Evolutionary conservation across 2,329 filamentous ascomycete genomes (phyloP).

Genomic region (Incumbomyces lentus): DNA sequence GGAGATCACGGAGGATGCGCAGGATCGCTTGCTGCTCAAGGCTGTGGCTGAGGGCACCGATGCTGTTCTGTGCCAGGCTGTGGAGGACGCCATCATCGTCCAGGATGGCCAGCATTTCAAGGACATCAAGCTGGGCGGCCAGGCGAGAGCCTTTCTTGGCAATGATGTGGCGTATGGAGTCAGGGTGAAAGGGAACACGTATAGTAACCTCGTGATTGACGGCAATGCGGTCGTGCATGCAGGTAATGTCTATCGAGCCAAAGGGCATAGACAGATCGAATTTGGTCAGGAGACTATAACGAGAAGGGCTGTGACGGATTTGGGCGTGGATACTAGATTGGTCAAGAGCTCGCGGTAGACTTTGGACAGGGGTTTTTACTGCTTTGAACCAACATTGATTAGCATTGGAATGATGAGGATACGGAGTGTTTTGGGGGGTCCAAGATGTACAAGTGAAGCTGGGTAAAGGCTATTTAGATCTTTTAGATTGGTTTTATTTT

Average conservation of each 20-base stretch:
- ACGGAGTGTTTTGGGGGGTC: too few relatives aligned
- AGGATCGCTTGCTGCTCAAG: conserved; percentile 5
- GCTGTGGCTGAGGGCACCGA: conserved; percentile 1
- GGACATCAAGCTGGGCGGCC: background rate
- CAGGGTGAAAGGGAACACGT: background rate
- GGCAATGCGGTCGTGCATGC: conserved; percentile 5
- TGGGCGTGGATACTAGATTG: background rate
- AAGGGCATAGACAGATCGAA: conserved; percentile 4
- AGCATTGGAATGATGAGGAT: too few relatives aligned
- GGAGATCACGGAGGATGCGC: conserved; percentile 3
- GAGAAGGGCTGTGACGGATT: background rate
- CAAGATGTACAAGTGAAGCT: conserved; percentile 22
- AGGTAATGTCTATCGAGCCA: conserved; percentile 6
- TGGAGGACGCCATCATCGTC: background rate
- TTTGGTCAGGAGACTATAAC: conserved; percentile 2
- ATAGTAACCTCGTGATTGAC: conserved; percentile 1
- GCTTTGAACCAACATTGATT: conserved; percentile 31
- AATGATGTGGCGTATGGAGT: conserved; percentile 6
- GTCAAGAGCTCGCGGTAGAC: background rate
- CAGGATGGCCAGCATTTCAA: conserved; percentile 1
- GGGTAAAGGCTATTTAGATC: conserved; percentile 15
- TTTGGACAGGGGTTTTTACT: background rate
- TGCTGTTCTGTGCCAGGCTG: background rate
- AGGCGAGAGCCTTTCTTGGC: conserved; percentile 2
- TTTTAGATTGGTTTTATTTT: background rate